These are phyloP conservation scores for Naegleria lovaniensis DNA, from an alignment of 208 protist genomes.

Conservation along the genomic window DNA sequence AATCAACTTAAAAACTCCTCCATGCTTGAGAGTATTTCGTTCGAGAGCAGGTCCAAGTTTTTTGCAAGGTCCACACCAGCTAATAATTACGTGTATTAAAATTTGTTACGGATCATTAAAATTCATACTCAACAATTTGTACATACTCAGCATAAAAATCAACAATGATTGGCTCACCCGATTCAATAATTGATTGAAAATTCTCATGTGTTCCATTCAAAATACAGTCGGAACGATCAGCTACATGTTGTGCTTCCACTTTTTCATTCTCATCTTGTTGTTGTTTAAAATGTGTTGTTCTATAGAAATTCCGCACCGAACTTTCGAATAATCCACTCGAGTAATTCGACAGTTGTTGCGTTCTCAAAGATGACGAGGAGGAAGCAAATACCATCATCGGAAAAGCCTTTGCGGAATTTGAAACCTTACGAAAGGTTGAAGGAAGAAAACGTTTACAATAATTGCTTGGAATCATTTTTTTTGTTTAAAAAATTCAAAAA, in stretches of 20 bases:
- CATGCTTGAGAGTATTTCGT: background rate
- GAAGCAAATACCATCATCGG: no score
- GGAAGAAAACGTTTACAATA: no score
- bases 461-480: no score
- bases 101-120: background rate
- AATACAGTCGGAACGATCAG: background rate
- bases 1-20: background rate
- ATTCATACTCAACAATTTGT: background rate
- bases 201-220: background rate
- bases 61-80: background rate
- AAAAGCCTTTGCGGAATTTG: no score
- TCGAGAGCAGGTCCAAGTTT: background rate
- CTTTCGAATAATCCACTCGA: no score
- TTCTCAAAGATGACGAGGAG: no score
- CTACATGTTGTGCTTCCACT: background rate
- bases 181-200: background rate
- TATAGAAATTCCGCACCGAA: no score
- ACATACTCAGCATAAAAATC: slow-evolving; percentile 5
- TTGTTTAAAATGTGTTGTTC: no score
- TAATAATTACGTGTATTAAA: background rate
- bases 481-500: no score
- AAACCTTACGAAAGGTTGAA: no score
- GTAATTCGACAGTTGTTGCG: no score
- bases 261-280: background rate
- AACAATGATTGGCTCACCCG: background rate